Conservation (phyloP, 257 asterid species). For the Solanum clarkiae region DNA sequence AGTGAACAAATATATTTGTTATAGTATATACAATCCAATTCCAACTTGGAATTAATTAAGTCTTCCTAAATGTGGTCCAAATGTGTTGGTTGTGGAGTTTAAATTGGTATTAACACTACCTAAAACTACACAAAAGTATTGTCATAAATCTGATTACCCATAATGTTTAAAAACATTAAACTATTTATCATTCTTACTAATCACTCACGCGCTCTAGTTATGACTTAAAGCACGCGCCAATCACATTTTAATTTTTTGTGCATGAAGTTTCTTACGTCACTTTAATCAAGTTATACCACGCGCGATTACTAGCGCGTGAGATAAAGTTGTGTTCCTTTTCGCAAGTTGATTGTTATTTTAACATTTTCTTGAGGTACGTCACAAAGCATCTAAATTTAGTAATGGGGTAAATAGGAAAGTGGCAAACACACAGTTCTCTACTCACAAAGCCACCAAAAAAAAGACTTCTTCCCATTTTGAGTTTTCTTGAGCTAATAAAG, state of each 20-base stretch:
- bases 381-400: not conserved
- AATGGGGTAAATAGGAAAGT: not conserved
- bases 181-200: not conserved
- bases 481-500: not conserved
- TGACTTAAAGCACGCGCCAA: not conserved
- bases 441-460: not conserved
- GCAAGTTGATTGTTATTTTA: not conserved
- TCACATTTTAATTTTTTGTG: not conserved
- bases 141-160: not conserved
- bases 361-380: not conserved
- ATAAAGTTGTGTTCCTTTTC: not conserved
- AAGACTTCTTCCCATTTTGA: not conserved
- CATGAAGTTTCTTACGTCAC: not conserved
- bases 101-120: not conserved
- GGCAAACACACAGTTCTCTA: conserved; percentile 1
- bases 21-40: not conserved
- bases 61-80: not conserved
- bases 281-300: not conserved
- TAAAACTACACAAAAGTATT: not conserved
- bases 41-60: not conserved
- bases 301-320: not conserved
- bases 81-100: not conserved
- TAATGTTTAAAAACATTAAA: not conserved
- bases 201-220: not conserved
- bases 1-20: too few species aligned